These are phyloP conservation scores for Sarocladium kiliense DNA, from an alignment of 2,329 filamentous ascomycete species.

Conservation along the genomic window DNA sequence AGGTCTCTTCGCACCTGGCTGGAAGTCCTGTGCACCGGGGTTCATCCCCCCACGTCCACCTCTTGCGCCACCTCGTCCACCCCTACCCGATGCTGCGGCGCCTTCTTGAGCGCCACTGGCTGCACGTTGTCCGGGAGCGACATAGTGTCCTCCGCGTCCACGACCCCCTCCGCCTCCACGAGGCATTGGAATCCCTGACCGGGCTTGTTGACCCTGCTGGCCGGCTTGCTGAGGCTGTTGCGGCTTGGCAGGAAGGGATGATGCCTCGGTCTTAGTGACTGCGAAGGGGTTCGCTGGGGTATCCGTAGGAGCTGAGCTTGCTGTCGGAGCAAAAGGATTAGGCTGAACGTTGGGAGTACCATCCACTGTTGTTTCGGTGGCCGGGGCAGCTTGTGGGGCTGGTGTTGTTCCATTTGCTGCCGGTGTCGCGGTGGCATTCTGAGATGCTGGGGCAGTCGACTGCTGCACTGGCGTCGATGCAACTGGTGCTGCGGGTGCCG, in stretches of 20 bases:
- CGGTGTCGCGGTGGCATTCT: slow-evolving; percentile 8
- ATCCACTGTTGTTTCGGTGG: not conserved
- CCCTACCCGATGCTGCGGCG: slow-evolving; percentile 24
- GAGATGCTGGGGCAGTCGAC: slow-evolving; percentile 9
- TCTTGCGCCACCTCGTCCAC: slow-evolving; percentile 36
- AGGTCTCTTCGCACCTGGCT: slow-evolving; percentile 52
- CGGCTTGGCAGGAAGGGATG: slow-evolving; percentile 7
- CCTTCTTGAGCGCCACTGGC: slow-evolving; percentile 30
- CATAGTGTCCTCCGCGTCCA: slow-evolving; percentile 26
- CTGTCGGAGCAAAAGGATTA: slow-evolving; percentile 14
- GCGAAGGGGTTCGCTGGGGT: slow-evolving; percentile 27
- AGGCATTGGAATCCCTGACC: slow-evolving; percentile 35
- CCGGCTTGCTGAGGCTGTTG: slow-evolving; percentile 14
- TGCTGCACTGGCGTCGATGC: slow-evolving; percentile 12
- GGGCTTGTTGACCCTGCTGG: slow-evolving; percentile 15
- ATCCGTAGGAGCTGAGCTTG: slow-evolving; percentile 17
- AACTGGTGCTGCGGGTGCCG: slow-evolving; percentile 10
- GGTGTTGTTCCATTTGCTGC: not conserved
- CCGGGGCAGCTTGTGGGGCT: not conserved
- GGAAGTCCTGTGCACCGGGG: slow-evolving; percentile 48
- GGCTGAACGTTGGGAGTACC: not conserved
- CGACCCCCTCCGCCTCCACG: slow-evolving; percentile 35
- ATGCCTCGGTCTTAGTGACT: slow-evolving; percentile 13
- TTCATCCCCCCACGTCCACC: slow-evolving; percentile 42
- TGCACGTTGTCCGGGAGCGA: slow-evolving; percentile 30